phyloP scores from a whole-genome alignment of 768 basidiomycete species.

The Lentinula detonsa region DNA sequence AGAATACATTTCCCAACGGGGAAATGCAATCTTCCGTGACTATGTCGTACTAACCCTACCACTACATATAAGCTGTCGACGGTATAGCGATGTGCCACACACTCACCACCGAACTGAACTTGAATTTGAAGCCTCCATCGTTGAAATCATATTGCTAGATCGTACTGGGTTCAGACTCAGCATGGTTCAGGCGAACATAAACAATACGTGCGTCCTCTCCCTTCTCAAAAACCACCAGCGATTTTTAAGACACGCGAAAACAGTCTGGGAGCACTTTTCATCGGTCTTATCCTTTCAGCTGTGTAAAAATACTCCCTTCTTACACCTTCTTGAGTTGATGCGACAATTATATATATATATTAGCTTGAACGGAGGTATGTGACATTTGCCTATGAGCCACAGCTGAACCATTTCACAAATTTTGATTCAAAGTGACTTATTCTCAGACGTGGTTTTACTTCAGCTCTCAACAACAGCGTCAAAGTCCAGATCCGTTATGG shows the following conservation, averaged over 20 bases:
- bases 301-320: not conserved
- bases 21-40: too few species aligned
- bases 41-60: too few species aligned
- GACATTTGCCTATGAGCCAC: not conserved
- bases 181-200: not conserved
- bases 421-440: not conserved
- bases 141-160: not conserved
- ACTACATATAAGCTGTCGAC: not conserved
- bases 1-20: too few species aligned
- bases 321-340: not conserved
- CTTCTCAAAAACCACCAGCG: not conserved
- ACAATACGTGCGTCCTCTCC: not conserved
- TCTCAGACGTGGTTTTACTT: slow-evolving; percentile 7
- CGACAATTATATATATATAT: too few species aligned
- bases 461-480: not conserved
- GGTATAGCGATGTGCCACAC: not conserved
- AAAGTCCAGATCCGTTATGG: slow-evolving; percentile 1
- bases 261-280: slow-evolving; percentile 4
- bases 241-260: not conserved
- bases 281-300: slow-evolving; percentile 1
- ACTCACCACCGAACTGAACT: not conserved
- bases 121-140: not conserved
- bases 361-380: slow-evolving; percentile 2
- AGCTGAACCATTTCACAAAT: not conserved
- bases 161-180: not conserved